Conservation (phyloP, 2,329 filamentous ascomycete species). For the Aureobasidium sp. region DNA sequence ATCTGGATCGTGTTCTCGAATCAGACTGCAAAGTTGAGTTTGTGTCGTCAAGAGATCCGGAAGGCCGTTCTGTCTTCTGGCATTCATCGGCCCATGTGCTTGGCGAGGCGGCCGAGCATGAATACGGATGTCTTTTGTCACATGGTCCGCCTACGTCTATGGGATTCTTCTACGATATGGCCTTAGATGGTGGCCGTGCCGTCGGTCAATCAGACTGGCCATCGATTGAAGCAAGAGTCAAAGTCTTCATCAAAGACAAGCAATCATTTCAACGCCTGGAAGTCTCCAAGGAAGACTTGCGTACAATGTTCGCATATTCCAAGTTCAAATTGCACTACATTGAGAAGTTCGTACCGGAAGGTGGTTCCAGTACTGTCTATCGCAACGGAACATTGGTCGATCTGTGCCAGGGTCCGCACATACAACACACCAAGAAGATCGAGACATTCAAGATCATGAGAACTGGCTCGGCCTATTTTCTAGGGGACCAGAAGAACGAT, state of each 20-base stretch:
- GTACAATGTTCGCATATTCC: constrained; percentile 96
- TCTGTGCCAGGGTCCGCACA: constrained; percentile 89
- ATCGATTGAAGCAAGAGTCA: constrained; percentile 71
- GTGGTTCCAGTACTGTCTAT: constrained; percentile 89
- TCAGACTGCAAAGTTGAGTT: too few relatives aligned
- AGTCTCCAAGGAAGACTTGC: constrained; percentile 80
- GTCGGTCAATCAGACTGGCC: constrained; percentile 76
- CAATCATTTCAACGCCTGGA: constrained; percentile 87
- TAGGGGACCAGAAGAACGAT: constrained; percentile 89
- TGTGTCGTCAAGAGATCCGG: constrained; percentile 13
- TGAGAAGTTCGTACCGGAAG: constrained; percentile 81
- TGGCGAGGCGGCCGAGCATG: constrained; percentile 83
- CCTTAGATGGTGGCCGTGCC: constrained; percentile 60
- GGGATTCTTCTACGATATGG: constrained; percentile 98
- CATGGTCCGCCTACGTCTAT: constrained; percentile 87
- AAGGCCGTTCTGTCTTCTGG: constrained; percentile 95
- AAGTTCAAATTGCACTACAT: constrained; percentile 99
- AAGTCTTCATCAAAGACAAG: constrained; percentile 89
- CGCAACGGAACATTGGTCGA: constrained; percentile 90
- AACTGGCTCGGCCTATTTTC: constrained; percentile 57
- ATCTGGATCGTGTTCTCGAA: too few relatives aligned
- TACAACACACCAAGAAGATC: constrained; percentile 86
- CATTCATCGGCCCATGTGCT: constrained; percentile 92
- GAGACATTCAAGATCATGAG: constrained; percentile 85
- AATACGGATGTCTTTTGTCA: constrained; percentile 85